phyloP scores from a whole-genome alignment of 1,284 basidiomycete genomes.

The Ceratobasidium sp. region DNA sequence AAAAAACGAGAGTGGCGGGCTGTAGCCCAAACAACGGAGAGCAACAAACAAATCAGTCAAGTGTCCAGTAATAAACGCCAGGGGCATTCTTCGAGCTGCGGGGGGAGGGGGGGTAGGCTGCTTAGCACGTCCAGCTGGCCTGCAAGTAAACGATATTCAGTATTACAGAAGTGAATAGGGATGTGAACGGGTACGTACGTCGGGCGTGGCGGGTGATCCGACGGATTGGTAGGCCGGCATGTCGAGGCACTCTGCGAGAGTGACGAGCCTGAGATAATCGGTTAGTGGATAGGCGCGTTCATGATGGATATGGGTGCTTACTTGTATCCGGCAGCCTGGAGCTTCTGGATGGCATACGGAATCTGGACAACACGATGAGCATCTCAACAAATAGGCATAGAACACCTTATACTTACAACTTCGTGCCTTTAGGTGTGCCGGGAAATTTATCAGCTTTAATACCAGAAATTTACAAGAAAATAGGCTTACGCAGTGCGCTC shows the following conservation, averaged over 20 bases:
- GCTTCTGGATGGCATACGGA: slow-evolving; percentile 33
- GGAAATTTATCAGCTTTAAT: background rate
- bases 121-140: slow-evolving; percentile 30
- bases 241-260: slow-evolving; percentile 44
- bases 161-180: background rate
- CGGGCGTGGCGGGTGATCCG: slow-evolving; percentile 21
- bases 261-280: slow-evolving; percentile 20
- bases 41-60: background rate
- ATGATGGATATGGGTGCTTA: background rate
- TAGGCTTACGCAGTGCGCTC: background rate
- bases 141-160: too few species aligned
- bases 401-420: background rate
- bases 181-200: slow-evolving; percentile 18
- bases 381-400: too few species aligned
- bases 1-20: background rate
- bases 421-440: slow-evolving; percentile 10
- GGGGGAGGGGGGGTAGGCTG: background rate
- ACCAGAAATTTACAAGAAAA: background rate
- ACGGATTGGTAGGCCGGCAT: slow-evolving; percentile 33
- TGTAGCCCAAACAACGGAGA: background rate
- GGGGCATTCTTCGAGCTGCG: too few species aligned
- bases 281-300: too few species aligned
- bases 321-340: slow-evolving; percentile 41
- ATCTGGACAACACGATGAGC: background rate
- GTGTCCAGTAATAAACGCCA: background rate